These are phyloP conservation scores for Torulaspora microellipsoides DNA, from an alignment of 805 yeast species.

Conservation along the genomic window DNA sequence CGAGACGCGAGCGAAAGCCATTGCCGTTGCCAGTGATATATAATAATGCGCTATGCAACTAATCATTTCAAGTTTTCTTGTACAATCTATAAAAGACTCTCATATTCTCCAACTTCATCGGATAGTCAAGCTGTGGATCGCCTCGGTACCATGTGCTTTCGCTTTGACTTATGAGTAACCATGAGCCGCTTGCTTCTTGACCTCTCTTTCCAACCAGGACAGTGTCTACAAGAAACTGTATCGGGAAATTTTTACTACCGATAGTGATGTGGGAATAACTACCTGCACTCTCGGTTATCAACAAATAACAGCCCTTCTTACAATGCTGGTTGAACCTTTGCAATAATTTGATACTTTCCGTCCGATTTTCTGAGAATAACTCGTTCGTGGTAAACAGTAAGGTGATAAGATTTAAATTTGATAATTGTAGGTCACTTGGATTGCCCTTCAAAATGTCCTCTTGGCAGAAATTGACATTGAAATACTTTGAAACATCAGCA, in stretches of 20 bases:
- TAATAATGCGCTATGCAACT: neutral
- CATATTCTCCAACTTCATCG: constrained; percentile 78
- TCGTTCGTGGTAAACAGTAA: constrained; percentile 84
- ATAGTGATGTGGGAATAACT: constrained; percentile 76
- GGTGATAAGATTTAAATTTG: constrained; percentile 51
- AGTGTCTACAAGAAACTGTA: constrained; percentile 74
- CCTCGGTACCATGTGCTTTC: constrained; percentile 83
- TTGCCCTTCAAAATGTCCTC: constrained; percentile 38
- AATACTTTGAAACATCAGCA: constrained; percentile 30
- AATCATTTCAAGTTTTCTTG: constrained; percentile 37
- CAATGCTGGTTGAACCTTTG: constrained; percentile 50
- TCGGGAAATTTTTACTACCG: constrained; percentile 75
- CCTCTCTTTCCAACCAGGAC: constrained; percentile 52
- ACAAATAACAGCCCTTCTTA: constrained; percentile 50
- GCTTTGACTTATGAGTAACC: constrained; percentile 61
- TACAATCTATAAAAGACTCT: constrained; percentile 77
- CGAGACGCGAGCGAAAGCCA: neutral
- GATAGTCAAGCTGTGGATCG: constrained; percentile 49
- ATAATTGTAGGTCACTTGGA: constrained; percentile 24
- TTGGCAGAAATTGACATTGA: constrained; percentile 34
- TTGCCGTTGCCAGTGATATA: neutral
- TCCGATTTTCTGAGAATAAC: constrained; percentile 63
- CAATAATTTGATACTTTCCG: constrained; percentile 55
- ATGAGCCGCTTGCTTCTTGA: constrained; percentile 45
- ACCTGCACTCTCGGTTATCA: constrained; percentile 86